A percentile compares a stretch with the other conserved stretches of the same genome.
Evolutionary conservation across 768 basidiomycete species (phyloP).

Genomic region (Leccinum aurantiacum): DNA sequence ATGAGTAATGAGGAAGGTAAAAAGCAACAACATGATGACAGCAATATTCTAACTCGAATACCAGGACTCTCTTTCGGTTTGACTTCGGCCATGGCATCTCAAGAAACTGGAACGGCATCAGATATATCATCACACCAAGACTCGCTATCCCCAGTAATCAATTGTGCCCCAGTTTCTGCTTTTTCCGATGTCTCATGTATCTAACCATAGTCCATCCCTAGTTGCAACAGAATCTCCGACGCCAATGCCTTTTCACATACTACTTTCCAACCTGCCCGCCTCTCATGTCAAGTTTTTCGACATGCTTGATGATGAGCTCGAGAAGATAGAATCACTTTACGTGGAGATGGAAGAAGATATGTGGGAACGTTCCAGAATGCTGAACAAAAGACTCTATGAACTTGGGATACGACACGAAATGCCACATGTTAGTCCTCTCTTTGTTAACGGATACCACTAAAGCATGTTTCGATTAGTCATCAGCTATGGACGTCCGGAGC

Average conservation of each 20-base stretch:
- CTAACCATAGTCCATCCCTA: background rate
- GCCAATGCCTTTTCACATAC: conserved; percentile 41
- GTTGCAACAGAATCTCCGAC: conserved; percentile 11
- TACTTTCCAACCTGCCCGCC: conserved; percentile 55
- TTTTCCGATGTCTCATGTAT: conserved; percentile 21
- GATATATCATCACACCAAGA: conserved; percentile 1
- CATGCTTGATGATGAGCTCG: conserved; percentile 70
- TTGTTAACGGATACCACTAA: background rate
- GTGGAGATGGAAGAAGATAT: conserved; percentile 64
- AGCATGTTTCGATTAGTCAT: conserved; percentile 10
- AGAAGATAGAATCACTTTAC: conserved; percentile 87
- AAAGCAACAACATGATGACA: background rate
- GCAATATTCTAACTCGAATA: background rate
- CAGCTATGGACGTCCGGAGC: background rate
- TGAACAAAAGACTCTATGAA: conserved; percentile 72
- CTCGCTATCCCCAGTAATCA: conserved; percentile 2
- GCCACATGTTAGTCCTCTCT: conserved; percentile 46
- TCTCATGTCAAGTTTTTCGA: conserved; percentile 72
- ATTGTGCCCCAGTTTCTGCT: conserved; percentile 11
- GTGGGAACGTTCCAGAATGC: conserved; percentile 41
- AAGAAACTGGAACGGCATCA: background rate
- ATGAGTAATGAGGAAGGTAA: conserved; percentile 11
- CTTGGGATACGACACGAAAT: conserved; percentile 64
- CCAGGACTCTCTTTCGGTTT: too few relatives aligned
- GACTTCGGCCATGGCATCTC: too few relatives aligned